Base-by-base conservation (phyloP, 2,329 filamentous ascomycete genomes). In the Fusarium liriodendri region DNA sequence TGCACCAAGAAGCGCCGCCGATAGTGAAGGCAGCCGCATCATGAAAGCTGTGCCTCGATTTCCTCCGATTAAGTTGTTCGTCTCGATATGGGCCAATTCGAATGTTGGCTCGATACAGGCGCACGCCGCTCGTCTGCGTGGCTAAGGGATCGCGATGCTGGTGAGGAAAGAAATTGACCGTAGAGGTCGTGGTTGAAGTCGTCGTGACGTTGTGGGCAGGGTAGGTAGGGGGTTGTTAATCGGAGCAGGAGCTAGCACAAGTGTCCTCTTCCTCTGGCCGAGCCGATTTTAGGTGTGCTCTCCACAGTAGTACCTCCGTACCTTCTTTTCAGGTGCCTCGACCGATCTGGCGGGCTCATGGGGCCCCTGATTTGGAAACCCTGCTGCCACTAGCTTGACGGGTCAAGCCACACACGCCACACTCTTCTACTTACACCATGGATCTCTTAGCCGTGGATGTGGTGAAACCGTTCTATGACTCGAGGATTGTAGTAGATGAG, bases 1-100 rank as follows among this genome's bases (percentile, higher is more conserved):
- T 65, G 86, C 85, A 79, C 86, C 86, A 77, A 88, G 82, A 80
- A 87, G 83, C 79, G 85, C 82, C 75, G 85, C 84, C 75, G 86
- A 84, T 78, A 88, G 76, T 71, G 82, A 84, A 67, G 84, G 83
- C 78, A 87, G 80, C 83, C 86, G 83, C 87, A 88, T 88, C 74
- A 77, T 84, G 79, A 74, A 38, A 70, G 64, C 69, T 76, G 57
- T 62, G 42, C 59, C 65, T 67, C 58, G 62, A 67, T 50, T 65
- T 27, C 55, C 54, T 63, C 55, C 60, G 47, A 72, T 35, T 25
- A 16, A 16, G 32, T 11, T 20, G 8, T 33, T 55, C 13, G 57
- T 71, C 64, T 69, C 40, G 64, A 63, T 66, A 68, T 61, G 66
- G 33, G 63, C 73, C 74, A 72, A 72, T 75, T 60, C 65, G 42